These are phyloP conservation scores for Penicillium silybi DNA, from an alignment of 495 filamentous ascomycete species.

Conservation along the genomic window DNA sequence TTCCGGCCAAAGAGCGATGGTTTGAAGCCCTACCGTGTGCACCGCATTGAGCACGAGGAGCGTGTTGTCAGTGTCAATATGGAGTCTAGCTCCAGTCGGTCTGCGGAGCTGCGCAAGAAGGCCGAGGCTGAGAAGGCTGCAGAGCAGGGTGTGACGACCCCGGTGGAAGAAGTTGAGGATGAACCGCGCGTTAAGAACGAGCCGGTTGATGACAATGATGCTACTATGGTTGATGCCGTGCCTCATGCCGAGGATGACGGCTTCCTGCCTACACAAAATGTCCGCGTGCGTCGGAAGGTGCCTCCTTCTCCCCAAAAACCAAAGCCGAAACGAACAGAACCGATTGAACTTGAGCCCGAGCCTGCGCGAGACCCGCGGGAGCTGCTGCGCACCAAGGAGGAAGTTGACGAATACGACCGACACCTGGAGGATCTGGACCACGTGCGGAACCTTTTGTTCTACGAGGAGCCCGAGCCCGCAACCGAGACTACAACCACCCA, in stretches of 20 bases:
- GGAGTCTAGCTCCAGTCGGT: constrained; percentile 46
- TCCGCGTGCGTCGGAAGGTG: constrained; percentile 38
- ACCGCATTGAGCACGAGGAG: constrained; percentile 50
- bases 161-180: constrained; percentile 6
- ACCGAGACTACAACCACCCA: constrained; percentile 14
- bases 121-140: constrained; percentile 32
- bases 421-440: constrained; percentile 38
- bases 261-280: constrained; percentile 34
- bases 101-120: constrained; percentile 39
- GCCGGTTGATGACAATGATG: constrained; percentile 39
- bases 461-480: constrained; percentile 22
- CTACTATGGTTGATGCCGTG: constrained; percentile 32
- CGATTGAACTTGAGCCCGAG: background rate
- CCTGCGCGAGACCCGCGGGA: constrained; percentile 30
- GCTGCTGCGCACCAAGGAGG: constrained; percentile 41
- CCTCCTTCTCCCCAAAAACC: constrained; percentile 9
- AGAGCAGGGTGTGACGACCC: constrained; percentile 21
- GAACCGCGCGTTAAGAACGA: constrained; percentile 41
- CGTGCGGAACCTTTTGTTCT: constrained; percentile 33
- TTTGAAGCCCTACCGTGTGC: constrained; percentile 46
- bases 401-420: constrained; percentile 45
- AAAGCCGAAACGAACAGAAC: constrained; percentile 1
- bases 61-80: constrained; percentile 47
- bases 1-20: constrained; percentile 24
- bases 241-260: constrained; percentile 36